A percentile compares a stretch with the other conserved stretches of the same genome.
Conservation (phyloP, 176 grass and related monocot genomes). For the Ananas comosus region DNA sequence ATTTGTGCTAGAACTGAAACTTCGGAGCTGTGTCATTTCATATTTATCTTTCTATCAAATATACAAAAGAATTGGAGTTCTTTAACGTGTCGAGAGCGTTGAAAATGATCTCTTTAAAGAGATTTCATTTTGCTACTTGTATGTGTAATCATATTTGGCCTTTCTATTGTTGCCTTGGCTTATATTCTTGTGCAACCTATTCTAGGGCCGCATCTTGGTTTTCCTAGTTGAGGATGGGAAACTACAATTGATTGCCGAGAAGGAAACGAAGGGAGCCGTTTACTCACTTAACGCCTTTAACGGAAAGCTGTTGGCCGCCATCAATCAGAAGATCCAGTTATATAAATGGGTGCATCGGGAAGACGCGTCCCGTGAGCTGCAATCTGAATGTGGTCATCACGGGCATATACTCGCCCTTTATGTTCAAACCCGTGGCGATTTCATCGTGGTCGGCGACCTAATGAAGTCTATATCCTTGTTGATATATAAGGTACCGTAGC, state of each 20-base stretch:
- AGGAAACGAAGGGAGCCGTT: constrained; percentile 89
- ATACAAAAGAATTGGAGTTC: too few relatives aligned
- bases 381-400: constrained; percentile 83
- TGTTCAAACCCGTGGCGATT: constrained; percentile 90
- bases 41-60: not conserved
- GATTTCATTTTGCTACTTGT: too few relatives aligned
- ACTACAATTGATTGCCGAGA: constrained; percentile 67
- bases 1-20: not conserved
- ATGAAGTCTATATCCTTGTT: constrained; percentile 95
- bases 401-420: constrained; percentile 80
- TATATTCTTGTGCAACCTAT: constrained; percentile 21
- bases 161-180: not conserved
- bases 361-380: constrained; percentile 64
- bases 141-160: not conserved
- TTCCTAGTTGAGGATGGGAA: constrained; percentile 86
- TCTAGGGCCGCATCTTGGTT: constrained; percentile 81
- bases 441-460: constrained; percentile 90
- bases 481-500: constrained; percentile 59
- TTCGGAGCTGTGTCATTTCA: not conserved
- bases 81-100: too few relatives aligned
- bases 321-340: constrained; percentile 93
- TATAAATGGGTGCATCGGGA: constrained; percentile 74
- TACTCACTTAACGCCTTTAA: constrained; percentile 87
- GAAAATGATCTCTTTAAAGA: too few relatives aligned
- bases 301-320: constrained; percentile 89